Evolutionary conservation across 169 alveolate genomes (phyloP).

Genomic region (Eimeria nieschulzi): DNA sequence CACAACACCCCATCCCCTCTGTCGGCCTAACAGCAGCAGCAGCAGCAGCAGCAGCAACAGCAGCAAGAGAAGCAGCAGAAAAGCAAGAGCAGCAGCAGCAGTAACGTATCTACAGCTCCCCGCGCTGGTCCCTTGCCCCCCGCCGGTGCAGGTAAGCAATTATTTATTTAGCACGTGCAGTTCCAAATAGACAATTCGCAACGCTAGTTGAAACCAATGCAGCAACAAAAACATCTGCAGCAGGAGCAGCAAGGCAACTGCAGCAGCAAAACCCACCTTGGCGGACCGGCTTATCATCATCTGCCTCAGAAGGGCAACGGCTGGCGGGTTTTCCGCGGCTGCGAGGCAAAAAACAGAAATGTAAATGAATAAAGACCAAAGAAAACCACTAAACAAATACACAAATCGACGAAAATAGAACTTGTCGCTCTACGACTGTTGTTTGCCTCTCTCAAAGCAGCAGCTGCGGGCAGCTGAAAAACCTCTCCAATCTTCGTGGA

Average conservation of each 20-base stretch:
- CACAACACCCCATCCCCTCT: neutral
- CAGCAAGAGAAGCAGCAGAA: neutral
- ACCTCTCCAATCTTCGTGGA: neutral
- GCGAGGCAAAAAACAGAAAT: neutral
- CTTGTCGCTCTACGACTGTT: neutral
- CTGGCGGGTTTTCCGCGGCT: neutral
- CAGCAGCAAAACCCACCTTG: neutral
- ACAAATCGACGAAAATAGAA: neutral
- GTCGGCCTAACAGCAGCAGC: neutral
- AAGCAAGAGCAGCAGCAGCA: neutral
- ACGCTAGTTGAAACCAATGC: too few relatives aligned
- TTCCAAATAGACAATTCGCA: too few relatives aligned
- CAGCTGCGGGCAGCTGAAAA: neutral
- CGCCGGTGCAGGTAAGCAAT: neutral
- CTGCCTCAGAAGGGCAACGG: neutral
- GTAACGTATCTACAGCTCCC: neutral
- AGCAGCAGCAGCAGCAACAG: constrained; percentile 24
- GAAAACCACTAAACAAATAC: neutral
- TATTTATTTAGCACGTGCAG: too few relatives aligned
- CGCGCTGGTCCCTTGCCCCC: neutral
- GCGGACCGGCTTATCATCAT: neutral
- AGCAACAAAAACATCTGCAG: neutral
- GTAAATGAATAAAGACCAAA: neutral
- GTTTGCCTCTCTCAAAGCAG: neutral
- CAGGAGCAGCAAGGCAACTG: neutral